Conservation (phyloP, 345 rosid genomes). For the Aegle marmelos region DNA sequence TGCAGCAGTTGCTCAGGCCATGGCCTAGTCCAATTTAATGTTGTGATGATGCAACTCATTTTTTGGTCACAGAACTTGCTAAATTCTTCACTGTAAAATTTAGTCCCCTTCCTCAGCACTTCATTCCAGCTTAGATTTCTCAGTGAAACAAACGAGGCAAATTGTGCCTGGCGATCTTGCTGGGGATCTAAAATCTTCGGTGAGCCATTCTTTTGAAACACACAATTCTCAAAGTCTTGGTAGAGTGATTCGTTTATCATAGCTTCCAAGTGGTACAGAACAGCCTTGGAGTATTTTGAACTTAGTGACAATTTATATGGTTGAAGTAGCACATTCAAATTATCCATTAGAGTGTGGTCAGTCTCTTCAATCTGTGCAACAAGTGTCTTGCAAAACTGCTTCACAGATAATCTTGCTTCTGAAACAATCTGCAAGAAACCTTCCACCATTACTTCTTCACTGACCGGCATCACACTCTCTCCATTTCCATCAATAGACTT, state of each 20-base stretch:
- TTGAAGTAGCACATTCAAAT: conserved; percentile 60
- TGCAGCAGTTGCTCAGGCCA: conserved; percentile 94
- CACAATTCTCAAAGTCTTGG: conserved; percentile 87
- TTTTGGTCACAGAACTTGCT: conserved; percentile 96
- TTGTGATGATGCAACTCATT: conserved; percentile 81
- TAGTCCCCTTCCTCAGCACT: conserved; percentile 86
- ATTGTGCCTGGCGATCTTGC: conserved; percentile 73
- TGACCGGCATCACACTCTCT: conserved; percentile 64
- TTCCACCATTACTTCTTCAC: conserved; percentile 85
- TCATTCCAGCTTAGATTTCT: conserved; percentile 96
- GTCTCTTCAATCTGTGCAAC: conserved; percentile 67
- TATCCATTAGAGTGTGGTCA: conserved; percentile 49
- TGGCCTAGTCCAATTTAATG: conserved; percentile 75
- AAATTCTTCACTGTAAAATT: conserved; percentile 87
- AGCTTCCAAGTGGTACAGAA: conserved; percentile 76
- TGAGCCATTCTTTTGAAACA: conserved; percentile 76
- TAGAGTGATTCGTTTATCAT: conserved; percentile 75
- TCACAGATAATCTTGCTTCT: conserved; percentile 87
- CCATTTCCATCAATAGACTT: conserved; percentile 32
- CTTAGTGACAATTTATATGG: conserved; percentile 60
- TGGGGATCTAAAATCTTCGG: conserved; percentile 69
- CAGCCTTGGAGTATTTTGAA: conserved; percentile 64
- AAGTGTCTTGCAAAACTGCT: conserved; percentile 85
- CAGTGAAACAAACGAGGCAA: conserved; percentile 67
- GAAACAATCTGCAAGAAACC: conserved; percentile 92